Base-by-base conservation (phyloP, 2,329 filamentous ascomycete species). In the Pseudogymnoascus verrucosus region DNA sequence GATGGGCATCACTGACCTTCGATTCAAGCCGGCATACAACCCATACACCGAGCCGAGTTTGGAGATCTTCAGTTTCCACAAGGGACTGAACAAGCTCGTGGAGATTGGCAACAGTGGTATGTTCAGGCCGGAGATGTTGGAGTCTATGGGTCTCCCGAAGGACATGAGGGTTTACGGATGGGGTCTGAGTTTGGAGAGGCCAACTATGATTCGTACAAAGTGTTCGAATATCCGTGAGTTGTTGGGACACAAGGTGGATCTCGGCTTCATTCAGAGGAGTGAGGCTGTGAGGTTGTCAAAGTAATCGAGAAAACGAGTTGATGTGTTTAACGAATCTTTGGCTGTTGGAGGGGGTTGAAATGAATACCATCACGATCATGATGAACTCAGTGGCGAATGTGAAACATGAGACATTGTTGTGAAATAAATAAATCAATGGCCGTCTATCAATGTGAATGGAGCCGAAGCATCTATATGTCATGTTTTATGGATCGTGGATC, bases 91-190 rank as follows among this genome's bases (percentile, higher is more conserved):
- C 71, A 96, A 96, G 80, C 89, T 96, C 79, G 91, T 98, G 26
- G 95, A 98, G 79, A 98, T 98, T 74, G 95, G 95, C 65, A 98
- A 99, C 80, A 93, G 89, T 71, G 95, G 95, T 67, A 98, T 99
- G 93, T 99, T 99, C 86, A 84, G 95, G 69, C 93, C 95, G 1
- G 95, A 99, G 78, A 97, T 98, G 93, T 77, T 97, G 72, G 89
- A 96, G 78, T 82, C 92, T 4, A 96, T 97, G 93, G 93, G 93
- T 36, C 77, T 98, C 72, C 93, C 93, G 23, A 91, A 88, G 78
- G 90, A 96, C 72, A 86, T 98, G 86, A 82, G 90, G 67, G 93
- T 97, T 8, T 98, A 96, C 74, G 95, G 95, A 36, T 98, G 92
- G 84, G 95, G 95, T 39, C 78, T 99, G 73, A 91, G 87, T 76